phyloP scores from a whole-genome alignment of 1,139 yeast species.

The Scheffersomyces parashehatae region DNA sequence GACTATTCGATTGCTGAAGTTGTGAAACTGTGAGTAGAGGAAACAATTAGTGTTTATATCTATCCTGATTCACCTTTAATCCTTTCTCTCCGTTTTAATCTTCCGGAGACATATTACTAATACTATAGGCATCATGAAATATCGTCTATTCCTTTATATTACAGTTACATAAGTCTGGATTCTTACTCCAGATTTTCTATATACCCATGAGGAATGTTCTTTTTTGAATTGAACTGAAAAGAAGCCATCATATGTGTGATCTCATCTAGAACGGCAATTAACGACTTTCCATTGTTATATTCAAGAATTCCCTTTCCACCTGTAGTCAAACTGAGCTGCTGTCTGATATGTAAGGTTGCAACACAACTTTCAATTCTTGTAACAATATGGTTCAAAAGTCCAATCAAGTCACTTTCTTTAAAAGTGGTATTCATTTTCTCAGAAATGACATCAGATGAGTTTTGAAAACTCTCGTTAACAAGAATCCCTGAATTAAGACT shows the following conservation, averaged over 20 bases:
- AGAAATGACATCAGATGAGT: constrained; percentile 26
- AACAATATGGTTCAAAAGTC: constrained; percentile 61
- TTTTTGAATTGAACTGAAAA: not conserved
- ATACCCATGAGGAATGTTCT: not conserved
- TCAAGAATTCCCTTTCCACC: constrained; percentile 28
- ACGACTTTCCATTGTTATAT: constrained; percentile 21
- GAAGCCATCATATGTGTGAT: constrained; percentile 12
- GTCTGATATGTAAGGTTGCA: constrained; percentile 35
- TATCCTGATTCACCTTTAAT: too few species aligned
- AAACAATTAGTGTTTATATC: too few species aligned
- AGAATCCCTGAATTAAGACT: constrained; percentile 27
- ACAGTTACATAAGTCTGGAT: not conserved
- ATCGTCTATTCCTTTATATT: too few species aligned
- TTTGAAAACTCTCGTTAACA: constrained; percentile 28
- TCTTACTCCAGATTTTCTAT: not conserved
- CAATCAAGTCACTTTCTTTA: constrained; percentile 39
- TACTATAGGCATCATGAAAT: too few species aligned
- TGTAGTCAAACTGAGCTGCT: constrained; percentile 24
- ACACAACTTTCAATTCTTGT: constrained; percentile 64
- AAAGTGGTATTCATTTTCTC: constrained; percentile 24
- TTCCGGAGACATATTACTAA: too few species aligned
- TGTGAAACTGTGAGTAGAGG: too few species aligned
- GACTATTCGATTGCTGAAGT: too few species aligned
- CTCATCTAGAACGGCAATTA: constrained; percentile 29
- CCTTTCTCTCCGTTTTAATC: too few species aligned